These are phyloP conservation scores for Elongisporangium anandrum DNA, from an alignment of 352 stramenopile species.

Conservation along the genomic window DNA sequence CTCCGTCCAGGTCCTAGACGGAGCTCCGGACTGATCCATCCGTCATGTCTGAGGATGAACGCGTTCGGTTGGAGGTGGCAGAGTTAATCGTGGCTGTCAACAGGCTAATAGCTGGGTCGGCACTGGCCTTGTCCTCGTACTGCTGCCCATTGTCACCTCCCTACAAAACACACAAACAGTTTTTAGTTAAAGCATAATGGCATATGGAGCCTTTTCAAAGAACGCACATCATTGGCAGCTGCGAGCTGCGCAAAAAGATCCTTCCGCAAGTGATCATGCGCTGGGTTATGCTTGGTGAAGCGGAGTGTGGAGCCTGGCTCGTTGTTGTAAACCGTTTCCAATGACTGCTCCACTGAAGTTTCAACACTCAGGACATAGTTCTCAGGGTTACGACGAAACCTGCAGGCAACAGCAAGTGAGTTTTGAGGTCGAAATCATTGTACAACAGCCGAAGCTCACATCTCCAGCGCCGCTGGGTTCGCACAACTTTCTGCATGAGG, in stretches of 20 bases:
- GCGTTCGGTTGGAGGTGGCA: neutral
- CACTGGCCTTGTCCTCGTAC: neutral
- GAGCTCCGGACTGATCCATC: neutral
- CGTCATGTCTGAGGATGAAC: neutral
- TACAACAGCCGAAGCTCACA: constrained; percentile 42
- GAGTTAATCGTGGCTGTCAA: neutral
- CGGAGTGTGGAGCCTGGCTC: constrained; percentile 87
- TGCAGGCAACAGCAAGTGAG: constrained; percentile 12
- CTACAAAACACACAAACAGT: too few species aligned
- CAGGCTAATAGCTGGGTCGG: neutral
- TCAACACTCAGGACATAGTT: constrained; percentile 90
- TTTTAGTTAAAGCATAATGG: too few species aligned
- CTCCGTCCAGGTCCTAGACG: too few species aligned
- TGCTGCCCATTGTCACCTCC: neutral
- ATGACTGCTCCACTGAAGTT: constrained; percentile 90
- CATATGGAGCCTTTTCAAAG: neutral
- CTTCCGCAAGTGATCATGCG: constrained; percentile 71
- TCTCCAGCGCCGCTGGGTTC: constrained; percentile 82
- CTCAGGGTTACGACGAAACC: constrained; percentile 78
- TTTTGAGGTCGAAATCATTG: neutral
- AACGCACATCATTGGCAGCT: neutral
- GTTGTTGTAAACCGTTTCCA: constrained; percentile 92
- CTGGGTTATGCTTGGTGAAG: constrained; percentile 80
- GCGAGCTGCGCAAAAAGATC: constrained; percentile 79
- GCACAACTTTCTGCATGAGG: constrained; percentile 42